Conservation (phyloP, 306 rosid species). For the Vigna trinervia region DNA sequence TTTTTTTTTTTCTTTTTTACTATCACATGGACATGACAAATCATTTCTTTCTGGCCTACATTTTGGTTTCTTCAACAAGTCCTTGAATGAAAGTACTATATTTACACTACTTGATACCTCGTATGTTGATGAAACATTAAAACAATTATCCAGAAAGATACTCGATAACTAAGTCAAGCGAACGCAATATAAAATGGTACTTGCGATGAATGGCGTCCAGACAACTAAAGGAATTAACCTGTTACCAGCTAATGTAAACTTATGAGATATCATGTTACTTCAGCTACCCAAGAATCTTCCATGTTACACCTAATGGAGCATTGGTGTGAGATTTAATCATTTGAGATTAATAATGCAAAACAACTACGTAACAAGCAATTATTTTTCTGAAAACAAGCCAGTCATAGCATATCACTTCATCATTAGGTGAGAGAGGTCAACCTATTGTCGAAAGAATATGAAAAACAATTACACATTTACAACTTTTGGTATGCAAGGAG, state of each 20-base stretch:
- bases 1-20: too few relatives aligned
- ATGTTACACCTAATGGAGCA: conserved; percentile 1
- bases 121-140: background rate
- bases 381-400: conserved; percentile 27
- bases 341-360: conserved; percentile 22
- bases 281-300: conserved; percentile 25
- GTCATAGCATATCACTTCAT: conserved; percentile 19
- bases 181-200: background rate
- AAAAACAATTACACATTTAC: background rate
- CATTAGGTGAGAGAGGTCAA: conserved; percentile 14
- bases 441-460: conserved; percentile 22
- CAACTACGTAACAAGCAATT: background rate
- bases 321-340: conserved; percentile 3
- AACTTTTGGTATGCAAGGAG: background rate
- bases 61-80: conserved; percentile 32
- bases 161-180: background rate
- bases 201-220: conserved; percentile 24
- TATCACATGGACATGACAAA: too few relatives aligned
- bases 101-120: background rate
- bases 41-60: background rate
- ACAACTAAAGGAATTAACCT: conserved; percentile 16
- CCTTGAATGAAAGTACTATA: background rate
- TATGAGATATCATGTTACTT: conserved; percentile 17
- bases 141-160: background rate
- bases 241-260: background rate